Evolutionary conservation across 208 protist species (phyloP), one percentile per base, ranked within the genome.

Genomic region (Vickermania spadyakhi): DNA sequence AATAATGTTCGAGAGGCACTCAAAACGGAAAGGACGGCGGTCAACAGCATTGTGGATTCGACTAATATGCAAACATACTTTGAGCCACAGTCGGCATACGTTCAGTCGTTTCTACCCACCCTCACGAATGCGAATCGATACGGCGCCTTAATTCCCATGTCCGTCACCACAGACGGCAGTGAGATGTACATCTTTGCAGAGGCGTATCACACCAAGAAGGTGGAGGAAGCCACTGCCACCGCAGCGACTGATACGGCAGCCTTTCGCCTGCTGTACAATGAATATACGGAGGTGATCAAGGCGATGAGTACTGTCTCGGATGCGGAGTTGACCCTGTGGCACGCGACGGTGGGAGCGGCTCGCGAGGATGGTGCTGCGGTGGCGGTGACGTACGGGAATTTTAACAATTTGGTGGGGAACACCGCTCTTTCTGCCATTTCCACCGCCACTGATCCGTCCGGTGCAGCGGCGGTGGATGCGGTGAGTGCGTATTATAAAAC

Each of bases 241-340:
- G 25, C 51, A 27, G 25, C 5, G 5, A 5, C 21, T 23, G 13
- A 18, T 7, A 55, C 5, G 26, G n/a, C 13, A 7, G 7, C 26
- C 11, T 55, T 55, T 22, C 21, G 25, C 11, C 13, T 13, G 7
- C 26, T 28, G 5, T 28, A 28, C 26, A 22, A 5, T 5, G 14
- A 49, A 7, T 45, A 45, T 18, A 18, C 36, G 11, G 7, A n/a
- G 18, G 18, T 45, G 18, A 41, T 59, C 5, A 18, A 49, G 11
- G 55, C 28, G 7, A 18, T 59, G 11, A 41, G n/a, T 11, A 41
- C 7, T 5, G 29, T 41, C 14, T 59, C 55, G 26, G 11, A 5
- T 5, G 55, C 55, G 26, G 18, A 59, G 23, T 28, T 59, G 26
- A 59, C 11, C 7, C 28, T 59, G 55, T 59, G 55, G 25, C 55